Evolutionary conservation across 345 rosid genomes (phyloP).

Genomic region (Eucalyptus coolabah): DNA sequence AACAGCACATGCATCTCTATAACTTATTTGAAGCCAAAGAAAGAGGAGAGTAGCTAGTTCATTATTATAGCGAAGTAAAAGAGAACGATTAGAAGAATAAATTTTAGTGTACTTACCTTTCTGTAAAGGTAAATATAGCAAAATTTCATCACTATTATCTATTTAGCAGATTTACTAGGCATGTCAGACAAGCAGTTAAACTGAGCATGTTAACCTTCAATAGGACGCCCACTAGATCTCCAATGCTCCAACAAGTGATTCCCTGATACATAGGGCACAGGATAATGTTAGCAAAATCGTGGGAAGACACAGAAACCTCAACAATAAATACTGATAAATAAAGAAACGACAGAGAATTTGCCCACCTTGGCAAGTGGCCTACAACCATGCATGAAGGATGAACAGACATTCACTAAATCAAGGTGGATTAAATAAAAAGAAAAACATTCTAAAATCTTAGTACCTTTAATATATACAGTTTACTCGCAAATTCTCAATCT

Average conservation of each 20-base stretch:
- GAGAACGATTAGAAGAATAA: not conserved
- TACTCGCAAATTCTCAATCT: not conserved
- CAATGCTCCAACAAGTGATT: slow-evolving; percentile 39
- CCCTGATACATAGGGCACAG: slow-evolving; percentile 4
- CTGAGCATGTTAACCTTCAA: slow-evolving; percentile 19
- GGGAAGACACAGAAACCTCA: not conserved
- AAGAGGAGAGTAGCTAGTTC: too few species aligned
- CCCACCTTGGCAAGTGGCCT: not conserved
- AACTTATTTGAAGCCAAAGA: too few species aligned
- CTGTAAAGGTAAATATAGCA: not conserved
- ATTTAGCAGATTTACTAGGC: not conserved
- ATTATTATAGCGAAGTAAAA: too few species aligned
- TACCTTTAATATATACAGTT: not conserved
- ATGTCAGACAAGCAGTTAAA: not conserved
- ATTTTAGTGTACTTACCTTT: not conserved
- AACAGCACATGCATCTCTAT: too few species aligned
- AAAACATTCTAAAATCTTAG: not conserved
- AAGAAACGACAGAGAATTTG: not conserved
- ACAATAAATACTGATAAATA: not conserved
- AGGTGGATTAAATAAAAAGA: not conserved
- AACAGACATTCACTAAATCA: not conserved
- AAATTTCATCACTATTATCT: not conserved
- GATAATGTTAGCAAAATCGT: not conserved
- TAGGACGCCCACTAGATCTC: slow-evolving; percentile 23
- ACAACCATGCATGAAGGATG: not conserved